Evolutionary conservation across 768 basidiomycete genomes (phyloP), one percentile per base, ranked within the genome.

Genomic region (Leccinum arenicola): DNA sequence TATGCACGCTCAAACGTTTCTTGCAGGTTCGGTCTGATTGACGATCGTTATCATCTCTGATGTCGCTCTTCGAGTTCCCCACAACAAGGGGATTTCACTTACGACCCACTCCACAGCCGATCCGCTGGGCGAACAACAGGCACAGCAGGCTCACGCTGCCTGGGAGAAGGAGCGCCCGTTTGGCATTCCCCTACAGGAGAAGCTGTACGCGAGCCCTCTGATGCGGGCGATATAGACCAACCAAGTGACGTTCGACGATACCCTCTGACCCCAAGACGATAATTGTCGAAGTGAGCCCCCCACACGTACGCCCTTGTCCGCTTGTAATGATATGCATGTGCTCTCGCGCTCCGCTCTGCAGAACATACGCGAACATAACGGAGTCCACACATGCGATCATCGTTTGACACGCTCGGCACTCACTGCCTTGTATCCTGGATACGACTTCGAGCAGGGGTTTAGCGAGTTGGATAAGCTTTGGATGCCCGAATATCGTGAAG

Each of bases 301-400:
- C 1, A 19, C 3, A 14, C 17, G 9, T n/a, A 4, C 21, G 17
- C 43, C 3, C 2, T 10, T 27, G n/a, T 27, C 21, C 12, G 8
- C 3, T 35, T 29, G n/a, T n/a, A 4, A 38, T 33, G 11, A 38
- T 35, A 54, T 36, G 6, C 4, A 19, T 48, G 15, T 43, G 57
- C 38, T 50, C 19, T 27, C 7, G 8, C 11, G 27, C 49, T 17
- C 15, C 17, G 2, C 27, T 38, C 36, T 8, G 40, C 23, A 91
- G 89, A 80, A 87, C 59, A 80, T 83, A 36, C 82, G 89, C 36
- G 90, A 92, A 71, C 78, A 80, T 57, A 69, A 66, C 10, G 89
- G 89, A 0, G 78, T 82, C 1, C 87, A 91, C 63, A 89, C 88
- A 0, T 92, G 89, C 64, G 90, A 92, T 69, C 80, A 80, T 58